Evolutionary conservation across 129 eudicot species (phyloP), one percentile per base, ranked within the genome.

Genomic region (Flaveria ramosissima): DNA sequence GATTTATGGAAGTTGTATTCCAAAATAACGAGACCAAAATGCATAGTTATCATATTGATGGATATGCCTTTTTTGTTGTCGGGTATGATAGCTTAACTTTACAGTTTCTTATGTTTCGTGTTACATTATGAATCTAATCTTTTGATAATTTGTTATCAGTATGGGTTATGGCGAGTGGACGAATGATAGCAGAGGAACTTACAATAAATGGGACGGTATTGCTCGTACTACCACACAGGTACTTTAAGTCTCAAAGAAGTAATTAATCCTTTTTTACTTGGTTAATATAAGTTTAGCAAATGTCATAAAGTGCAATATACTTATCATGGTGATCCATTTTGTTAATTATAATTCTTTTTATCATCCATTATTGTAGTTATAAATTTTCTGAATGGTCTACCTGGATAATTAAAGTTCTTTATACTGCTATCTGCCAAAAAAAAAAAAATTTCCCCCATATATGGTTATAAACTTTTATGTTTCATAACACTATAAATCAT

Each of bases 101-200:
- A 20, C 61, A 16, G 21, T 48, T 27, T 71, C 26, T 20, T 14
- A 27, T 69, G 36, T 57, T 71, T 63, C 41, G 2, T 46, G 32
- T 23, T 46, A 27, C 48, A 45, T 74, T 55, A 32, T 50, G 7
- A 14, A 67, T 68, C 77, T 68, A 48, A 51, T 42, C 53, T 46
- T 20, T 42, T 4, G 13, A 41, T 71, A 7, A 50, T 72, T 36
- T 45, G 63, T 46, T 77, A 55, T 48, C 87, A 92, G 98, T 68
- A 92, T 92, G 98, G 94, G 89, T 69, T 92, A 75, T 39, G 98
- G 98, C 24, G 98, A 86, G 84, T 92, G 98, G 98, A 85, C 98
- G 1, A 87, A 88, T 42, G 85, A 77, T 52, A 92, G 98, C 83
- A 84, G 98, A 80, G 98, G 98, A 46, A 92, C 98, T 60, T 92